These are phyloP conservation scores for Coffea eugenioides DNA, from an alignment of 257 asterid genomes.

Conservation along the genomic window DNA sequence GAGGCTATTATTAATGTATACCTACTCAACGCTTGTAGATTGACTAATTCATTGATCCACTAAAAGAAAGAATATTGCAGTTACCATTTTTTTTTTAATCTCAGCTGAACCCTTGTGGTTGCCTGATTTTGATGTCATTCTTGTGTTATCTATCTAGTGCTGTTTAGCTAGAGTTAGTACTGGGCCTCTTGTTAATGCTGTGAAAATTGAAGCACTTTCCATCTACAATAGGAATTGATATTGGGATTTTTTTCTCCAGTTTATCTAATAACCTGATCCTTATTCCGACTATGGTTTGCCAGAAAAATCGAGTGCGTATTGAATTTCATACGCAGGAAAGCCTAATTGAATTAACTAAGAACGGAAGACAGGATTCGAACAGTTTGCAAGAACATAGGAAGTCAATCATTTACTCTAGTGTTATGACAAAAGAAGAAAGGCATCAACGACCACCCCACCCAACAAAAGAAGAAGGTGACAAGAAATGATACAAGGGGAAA, in stretches of 20 bases:
- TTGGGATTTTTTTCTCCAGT: neutral
- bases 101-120: neutral
- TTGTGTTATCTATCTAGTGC: neutral
- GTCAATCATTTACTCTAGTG: neutral
- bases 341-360: neutral
- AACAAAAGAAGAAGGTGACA: neutral
- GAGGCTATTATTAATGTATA: constrained; percentile 15
- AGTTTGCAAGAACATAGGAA: neutral
- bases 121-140: neutral
- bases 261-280: neutral
- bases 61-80: neutral
- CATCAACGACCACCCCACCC: constrained; percentile 3
- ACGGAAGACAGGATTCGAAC: neutral
- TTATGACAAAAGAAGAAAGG: neutral
- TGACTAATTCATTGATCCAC: constrained; percentile 4
- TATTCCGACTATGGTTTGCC: neutral
- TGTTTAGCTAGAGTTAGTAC: too few relatives aligned
- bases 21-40: constrained; percentile 14
- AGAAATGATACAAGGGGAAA: neutral
- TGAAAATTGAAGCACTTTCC: neutral
- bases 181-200: neutral
- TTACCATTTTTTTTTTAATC: neutral
- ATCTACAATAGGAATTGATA: neutral
- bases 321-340: neutral
- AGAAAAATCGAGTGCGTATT: neutral